Percentiles rank a stretch among this genome's conserved stretches.
phyloP scores from a whole-genome alignment of 129 eudicot genomes.

The Lactuca sativa region DNA sequence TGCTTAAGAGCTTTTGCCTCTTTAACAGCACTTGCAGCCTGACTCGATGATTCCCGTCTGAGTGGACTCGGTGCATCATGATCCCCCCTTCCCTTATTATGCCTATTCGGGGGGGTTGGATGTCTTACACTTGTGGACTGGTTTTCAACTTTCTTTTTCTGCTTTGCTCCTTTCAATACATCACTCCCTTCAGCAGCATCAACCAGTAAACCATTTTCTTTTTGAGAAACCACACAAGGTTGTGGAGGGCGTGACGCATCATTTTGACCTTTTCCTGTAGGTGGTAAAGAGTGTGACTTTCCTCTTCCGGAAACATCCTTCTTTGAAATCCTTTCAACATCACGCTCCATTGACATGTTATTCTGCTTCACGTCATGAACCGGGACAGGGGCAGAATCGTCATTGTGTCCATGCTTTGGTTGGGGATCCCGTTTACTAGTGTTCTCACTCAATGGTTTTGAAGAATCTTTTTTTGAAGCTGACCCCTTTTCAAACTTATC shows the following conservation, averaged over 20 bases:
- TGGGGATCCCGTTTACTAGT: slow-evolving; percentile 35
- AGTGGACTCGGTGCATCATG: slow-evolving; percentile 60
- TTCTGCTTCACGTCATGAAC: slow-evolving; percentile 45
- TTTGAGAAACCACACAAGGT: slow-evolving; percentile 40
- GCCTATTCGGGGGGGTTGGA: slow-evolving; percentile 49
- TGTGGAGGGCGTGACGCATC: slow-evolving; percentile 45
- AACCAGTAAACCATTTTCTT: slow-evolving; percentile 38
- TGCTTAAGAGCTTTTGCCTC: slow-evolving; percentile 96
- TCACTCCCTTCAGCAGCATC: slow-evolving; percentile 50
- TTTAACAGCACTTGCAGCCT: slow-evolving; percentile 84
- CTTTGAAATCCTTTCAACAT: slow-evolving; percentile 47
- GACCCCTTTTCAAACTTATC: slow-evolving; percentile 44
- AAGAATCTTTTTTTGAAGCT: slow-evolving; percentile 44
- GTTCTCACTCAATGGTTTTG: slow-evolving; percentile 36
- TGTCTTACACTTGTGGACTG: slow-evolving; percentile 41
- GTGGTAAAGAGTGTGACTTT: slow-evolving; percentile 62
- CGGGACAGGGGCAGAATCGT: slow-evolving; percentile 6
- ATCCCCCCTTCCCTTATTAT: slow-evolving; percentile 39
- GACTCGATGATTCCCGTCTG: slow-evolving; percentile 80
- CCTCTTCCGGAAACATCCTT: slow-evolving; percentile 52
- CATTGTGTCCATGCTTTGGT: slow-evolving; percentile 5
- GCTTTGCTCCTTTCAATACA: slow-evolving; percentile 39
- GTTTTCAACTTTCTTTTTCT: slow-evolving; percentile 56
- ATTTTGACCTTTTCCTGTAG: slow-evolving; percentile 57
- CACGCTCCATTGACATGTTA: slow-evolving; percentile 39